Evolutionary conservation across 2,329 filamentous ascomycete species (phyloP).

Genomic region (Metarhizium brunneum): DNA sequence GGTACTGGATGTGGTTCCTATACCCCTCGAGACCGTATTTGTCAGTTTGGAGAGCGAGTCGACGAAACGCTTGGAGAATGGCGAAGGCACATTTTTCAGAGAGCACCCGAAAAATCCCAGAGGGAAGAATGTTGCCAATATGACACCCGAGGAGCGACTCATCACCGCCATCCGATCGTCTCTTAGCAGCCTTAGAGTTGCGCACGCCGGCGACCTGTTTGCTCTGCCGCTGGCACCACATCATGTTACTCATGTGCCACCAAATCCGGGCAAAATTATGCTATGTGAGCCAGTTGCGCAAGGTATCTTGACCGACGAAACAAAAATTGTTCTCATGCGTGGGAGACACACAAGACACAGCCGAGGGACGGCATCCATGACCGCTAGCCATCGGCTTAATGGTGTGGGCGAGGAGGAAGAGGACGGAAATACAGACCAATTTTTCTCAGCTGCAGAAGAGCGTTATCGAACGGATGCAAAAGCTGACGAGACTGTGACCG

Average conservation of each 20-base stretch:
- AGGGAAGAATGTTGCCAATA: conserved; percentile 27
- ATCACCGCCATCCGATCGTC: conserved; percentile 64
- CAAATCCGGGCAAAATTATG: conserved; percentile 77
- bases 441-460: conserved; percentile 87
- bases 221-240: conserved; percentile 72
- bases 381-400: conserved; percentile 35
- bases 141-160: conserved; percentile 46
- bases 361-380: conserved; percentile 37
- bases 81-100: conserved; percentile 73
- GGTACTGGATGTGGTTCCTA: conserved; percentile 68
- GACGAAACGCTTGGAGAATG: conserved; percentile 69
- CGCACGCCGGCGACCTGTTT: conserved; percentile 76
- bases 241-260: conserved; percentile 74
- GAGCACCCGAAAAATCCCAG: conserved; percentile 39
- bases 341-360: conserved; percentile 47
- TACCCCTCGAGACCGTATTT: conserved; percentile 77
- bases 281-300: conserved; percentile 94
- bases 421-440: conserved; percentile 81
- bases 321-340: conserved; percentile 73
- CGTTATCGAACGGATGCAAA: conserved; percentile 49
- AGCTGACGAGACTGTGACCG: conserved; percentile 50
- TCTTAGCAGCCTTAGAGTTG: conserved; percentile 60
- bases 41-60: conserved; percentile 78
- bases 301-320: conserved; percentile 66
- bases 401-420: conserved; percentile 59